These are phyloP conservation scores for Spiromastix sp. DNA, from an alignment of 2,329 filamentous ascomycete genomes.

Conservation along the genomic window DNA sequence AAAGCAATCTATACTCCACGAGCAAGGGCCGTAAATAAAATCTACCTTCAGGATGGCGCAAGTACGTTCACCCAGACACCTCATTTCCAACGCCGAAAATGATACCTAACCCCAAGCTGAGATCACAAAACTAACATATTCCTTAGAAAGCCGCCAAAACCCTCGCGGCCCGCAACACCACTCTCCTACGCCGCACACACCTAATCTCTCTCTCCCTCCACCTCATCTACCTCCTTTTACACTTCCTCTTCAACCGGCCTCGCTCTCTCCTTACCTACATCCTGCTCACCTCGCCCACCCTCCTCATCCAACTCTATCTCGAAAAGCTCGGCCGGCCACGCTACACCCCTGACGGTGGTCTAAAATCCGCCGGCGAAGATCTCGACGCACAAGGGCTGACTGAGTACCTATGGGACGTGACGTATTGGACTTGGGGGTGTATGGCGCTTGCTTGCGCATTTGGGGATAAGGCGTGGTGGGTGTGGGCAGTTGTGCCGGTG, in stretches of 20 bases:
- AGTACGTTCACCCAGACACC: slow-evolving; percentile 9
- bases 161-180: slow-evolving; percentile 67
- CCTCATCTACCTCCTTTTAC: slow-evolving; percentile 60
- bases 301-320: slow-evolving; percentile 74
- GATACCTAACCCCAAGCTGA: neutral
- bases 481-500: slow-evolving; percentile 42
- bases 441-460: slow-evolving; percentile 61
- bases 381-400: slow-evolving; percentile 79
- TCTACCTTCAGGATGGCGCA: slow-evolving; percentile 14
- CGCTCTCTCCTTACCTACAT: slow-evolving; percentile 57
- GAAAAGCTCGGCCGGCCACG: slow-evolving; percentile 74
- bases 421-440: slow-evolving; percentile 87
- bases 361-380: slow-evolving; percentile 75
- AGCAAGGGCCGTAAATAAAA: too few relatives aligned
- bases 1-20: too few relatives aligned
- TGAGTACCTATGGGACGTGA: slow-evolving; percentile 95
- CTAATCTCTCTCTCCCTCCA: slow-evolving; percentile 64
- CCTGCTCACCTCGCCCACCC: slow-evolving; percentile 61
- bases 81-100: neutral
- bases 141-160: slow-evolving; percentile 42
- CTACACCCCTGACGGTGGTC: slow-evolving; percentile 52
- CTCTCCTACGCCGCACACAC: slow-evolving; percentile 71
- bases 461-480: slow-evolving; percentile 69
- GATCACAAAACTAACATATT: neutral
- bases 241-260: slow-evolving; percentile 53